Base-by-base conservation (phyloP, 2,329 filamentous ascomycete genomes). In the Fusarium solani-melongenae region DNA sequence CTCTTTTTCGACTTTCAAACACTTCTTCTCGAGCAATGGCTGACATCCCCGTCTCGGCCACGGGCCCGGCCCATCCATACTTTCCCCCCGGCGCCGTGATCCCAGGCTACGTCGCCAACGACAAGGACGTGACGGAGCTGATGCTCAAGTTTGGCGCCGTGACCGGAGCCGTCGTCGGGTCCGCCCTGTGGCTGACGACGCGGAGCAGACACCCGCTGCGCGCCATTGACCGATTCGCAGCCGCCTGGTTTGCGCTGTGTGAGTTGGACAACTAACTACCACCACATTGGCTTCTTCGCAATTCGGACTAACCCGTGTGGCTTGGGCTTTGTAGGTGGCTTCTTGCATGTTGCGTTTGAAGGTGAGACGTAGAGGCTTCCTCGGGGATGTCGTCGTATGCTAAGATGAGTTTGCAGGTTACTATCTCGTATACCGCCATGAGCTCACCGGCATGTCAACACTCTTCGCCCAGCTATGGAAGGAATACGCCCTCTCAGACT, bases 381-480 rank as follows among this genome's bases (percentile, higher is more conserved):
- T 53, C 14, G 66, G 22, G 15, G n/a, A 44, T 6, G 29, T 44
- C 14, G 27, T 46, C 20, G 22, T 22, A 34, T 36, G 9, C 57
- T 44, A 14, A 31, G 11, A 67, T 68, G 34, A 44, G 17, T 33
- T 61, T 31, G 51, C n/a, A 91, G 90, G 92, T 39, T 97, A 97
- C 82, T 97, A 94, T 80, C 87, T 95, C 71, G 82, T 89, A 72
- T 90, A 95, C 80, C 92, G 94, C 80, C 83, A 85, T 24, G 85
- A 84, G 27, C 87, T 98, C 80, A 90, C 91, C 0, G 85, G 88
- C 12, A 90, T 90, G 68, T 92, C 94, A 80, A 91, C 92, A 63
- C 83, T 96, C 9, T 92, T 95, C 65, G 94, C 92, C 4, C 94
- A 98, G 84, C 86, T 97, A 51, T 98, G 95, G 95, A 98, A 98